Evolutionary conservation across 108 stramenopile genomes (phyloP).

Genomic region (Fistulifera pelliculosa): DNA sequence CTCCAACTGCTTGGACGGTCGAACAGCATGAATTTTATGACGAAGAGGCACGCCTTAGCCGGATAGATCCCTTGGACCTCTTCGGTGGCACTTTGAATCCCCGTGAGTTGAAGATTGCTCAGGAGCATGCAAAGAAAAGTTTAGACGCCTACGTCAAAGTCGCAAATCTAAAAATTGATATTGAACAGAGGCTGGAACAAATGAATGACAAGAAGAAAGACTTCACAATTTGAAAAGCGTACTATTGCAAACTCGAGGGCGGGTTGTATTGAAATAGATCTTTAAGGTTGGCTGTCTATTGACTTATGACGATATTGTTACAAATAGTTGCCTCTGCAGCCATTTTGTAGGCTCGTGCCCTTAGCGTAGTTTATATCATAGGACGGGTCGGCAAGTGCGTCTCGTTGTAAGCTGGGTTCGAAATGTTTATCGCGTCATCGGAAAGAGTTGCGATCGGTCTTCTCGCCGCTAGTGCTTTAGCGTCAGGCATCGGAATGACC

Average conservation of each 20-base stretch:
- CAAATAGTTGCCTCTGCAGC: too few relatives aligned
- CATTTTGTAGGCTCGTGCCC: too few relatives aligned
- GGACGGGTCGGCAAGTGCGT: constrained; percentile 4
- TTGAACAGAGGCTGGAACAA: not conserved
- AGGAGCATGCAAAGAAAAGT: constrained; percentile 16
- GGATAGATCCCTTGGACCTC: constrained; percentile 18
- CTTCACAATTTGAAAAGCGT: too few relatives aligned
- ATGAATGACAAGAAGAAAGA: too few relatives aligned
- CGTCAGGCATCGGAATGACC: not conserved
- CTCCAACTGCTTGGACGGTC: too few relatives aligned
- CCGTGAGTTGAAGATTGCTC: constrained; percentile 13
- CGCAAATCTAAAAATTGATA: constrained; percentile 14
- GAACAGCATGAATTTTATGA: too few relatives aligned
- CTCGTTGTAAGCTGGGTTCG: constrained; percentile 8
- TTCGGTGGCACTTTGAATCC: constrained; percentile 23
- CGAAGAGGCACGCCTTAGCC: not conserved
- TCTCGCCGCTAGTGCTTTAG: not conserved
- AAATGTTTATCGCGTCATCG: not conserved
- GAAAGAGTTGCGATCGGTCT: not conserved
- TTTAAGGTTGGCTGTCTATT: too few relatives aligned
- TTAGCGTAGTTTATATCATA: not conserved
- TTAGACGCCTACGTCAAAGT: constrained; percentile 19
- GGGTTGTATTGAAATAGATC: too few relatives aligned
- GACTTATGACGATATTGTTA: too few relatives aligned
- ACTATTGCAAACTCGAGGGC: too few relatives aligned